Evolutionary conservation across 2,329 filamentous ascomycete genomes (phyloP), one percentile per base, ranked within the genome.

Genomic region (Penicillium sp.): DNA sequence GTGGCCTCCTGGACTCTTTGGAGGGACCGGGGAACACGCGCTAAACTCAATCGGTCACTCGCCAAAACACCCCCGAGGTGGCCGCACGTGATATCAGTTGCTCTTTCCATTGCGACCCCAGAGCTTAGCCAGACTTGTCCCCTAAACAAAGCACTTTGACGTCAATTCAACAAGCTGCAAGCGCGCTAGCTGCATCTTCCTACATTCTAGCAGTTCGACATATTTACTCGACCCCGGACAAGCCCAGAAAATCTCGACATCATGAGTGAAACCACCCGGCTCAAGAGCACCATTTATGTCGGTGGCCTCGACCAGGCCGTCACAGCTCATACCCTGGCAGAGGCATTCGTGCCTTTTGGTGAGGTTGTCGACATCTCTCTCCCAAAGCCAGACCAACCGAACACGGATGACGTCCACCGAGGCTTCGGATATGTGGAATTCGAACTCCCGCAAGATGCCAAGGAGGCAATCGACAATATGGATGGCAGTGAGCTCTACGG

Each of bases 391-490:
- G 93, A 96, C 71, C 81, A 87, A 60, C 88, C 89, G 63, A 92
- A 90, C 61, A 86, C 89, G 7, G 86, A 84, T 48, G 90, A 96
- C 42, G 80, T 87, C 29, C 95, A 99, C 74, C 84, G 93, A 52
- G 95, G 96, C 1, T 99, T 98, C 75, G 95, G 93, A 57, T 98
- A 99, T 73, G 90, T 99, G 50, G 95, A 99, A 71, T 99, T 90
- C 70, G 92, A 97, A 68, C 84, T 91, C 56, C 83, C 87, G 13
- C 85, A 88, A 56, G 95, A 99, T 76, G 93, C 93, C 27, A 88
- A 88, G 69, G 93, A 98, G 76, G 95, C 95, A 50, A 96, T 99
- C 74, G 92, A 98, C 81, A 99, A 99, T 73, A 98, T 99, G 93
- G 91, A 99, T 72, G 92, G 96, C 74, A 90, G 93, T 59, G 93